Conservation (phyloP, 164 flowering plant genomes). For the Pachysandra terminalis region DNA sequence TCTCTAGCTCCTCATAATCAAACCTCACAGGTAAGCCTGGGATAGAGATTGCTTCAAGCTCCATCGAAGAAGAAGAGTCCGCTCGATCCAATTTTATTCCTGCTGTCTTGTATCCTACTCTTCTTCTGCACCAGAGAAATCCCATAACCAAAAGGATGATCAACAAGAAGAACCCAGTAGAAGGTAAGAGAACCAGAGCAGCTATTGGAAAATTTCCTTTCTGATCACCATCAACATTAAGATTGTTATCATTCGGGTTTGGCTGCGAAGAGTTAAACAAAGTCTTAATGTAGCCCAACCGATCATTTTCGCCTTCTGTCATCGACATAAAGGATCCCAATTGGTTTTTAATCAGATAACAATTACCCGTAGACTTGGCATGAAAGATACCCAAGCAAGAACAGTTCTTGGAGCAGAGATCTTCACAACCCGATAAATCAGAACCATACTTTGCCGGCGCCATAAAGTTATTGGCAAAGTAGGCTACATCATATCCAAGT, state of each 20-base stretch:
- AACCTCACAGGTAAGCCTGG: slow-evolving; percentile 80
- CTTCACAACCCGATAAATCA: slow-evolving; percentile 44
- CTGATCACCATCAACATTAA: neutral
- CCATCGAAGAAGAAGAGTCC: slow-evolving; percentile 40
- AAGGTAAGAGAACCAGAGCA: slow-evolving; percentile 61
- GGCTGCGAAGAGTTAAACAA: slow-evolving; percentile 9
- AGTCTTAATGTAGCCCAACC: slow-evolving; percentile 51
- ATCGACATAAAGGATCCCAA: slow-evolving; percentile 61
- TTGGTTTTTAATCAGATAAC: slow-evolving; percentile 42
- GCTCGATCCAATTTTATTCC: slow-evolving; percentile 24
- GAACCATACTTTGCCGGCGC: slow-evolving; percentile 28
- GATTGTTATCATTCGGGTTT: neutral
- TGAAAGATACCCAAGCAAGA: slow-evolving; percentile 74
- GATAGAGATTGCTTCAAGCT: slow-evolving; percentile 49
- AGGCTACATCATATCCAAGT: slow-evolving; percentile 44
- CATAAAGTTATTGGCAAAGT: slow-evolving; percentile 45
- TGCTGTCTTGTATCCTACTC: slow-evolving; percentile 7
- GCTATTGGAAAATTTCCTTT: slow-evolving; percentile 36
- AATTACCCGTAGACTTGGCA: slow-evolving; percentile 55
- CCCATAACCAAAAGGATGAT: slow-evolving; percentile 19
- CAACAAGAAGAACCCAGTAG: slow-evolving; percentile 40
- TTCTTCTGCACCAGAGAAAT: slow-evolving; percentile 50
- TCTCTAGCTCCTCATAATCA: slow-evolving; percentile 54
- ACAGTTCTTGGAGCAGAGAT: slow-evolving; percentile 59
- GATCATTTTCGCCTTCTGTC: slow-evolving; percentile 16